Base-by-base conservation (phyloP, 164 flowering plant species). In the grape (Vitis vinifera) region DNA sequence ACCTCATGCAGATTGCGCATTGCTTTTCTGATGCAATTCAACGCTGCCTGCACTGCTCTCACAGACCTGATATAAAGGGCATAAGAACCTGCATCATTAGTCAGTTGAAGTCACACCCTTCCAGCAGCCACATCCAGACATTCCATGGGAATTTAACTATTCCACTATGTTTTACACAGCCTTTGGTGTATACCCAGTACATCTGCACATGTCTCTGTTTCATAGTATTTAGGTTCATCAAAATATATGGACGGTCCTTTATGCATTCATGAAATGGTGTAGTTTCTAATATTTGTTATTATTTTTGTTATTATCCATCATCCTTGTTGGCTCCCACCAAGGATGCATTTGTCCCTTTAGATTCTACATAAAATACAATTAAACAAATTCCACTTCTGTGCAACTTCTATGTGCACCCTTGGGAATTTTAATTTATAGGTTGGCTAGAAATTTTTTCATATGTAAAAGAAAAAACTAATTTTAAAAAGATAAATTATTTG, bases 1-100 rank as follows among this genome's bases (percentile, higher is more conserved):
- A 49, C 37, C 48, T 64, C 65, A 15, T 56, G 72, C 10, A 75
- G 75, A 55, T 75, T 79, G 30, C 49, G 48, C 31, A 84, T 47
- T 37, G 90, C 89, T 69, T 85, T 90, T 63, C 63, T 86, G 52
- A 89, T 72, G 87, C 98, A 95, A 72, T 68, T 81, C 69, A 90
- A 61, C 63, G 96, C 96, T 52, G 99, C 97, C 59, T 73, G 84
- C 8, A 75, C 63, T 70, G 93, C 93, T 80, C 96, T 84, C 52
- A 82, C 80, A 12, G 98, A 75, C 78, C 99, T 95, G 84, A 73
- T 73, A 70, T 17, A 73, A 10, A 55, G 55, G 11, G 17, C 8
- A 31, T 12, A 55, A 55, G 19, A 68, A 55, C 48, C 19, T 15
- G 58, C 48, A 62, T 63, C 59, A 75, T 14, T 31, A 58, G 10